These are phyloP conservation scores for Syzygium oleosum DNA, from an alignment of 345 rosid species.

Conservation along the genomic window DNA sequence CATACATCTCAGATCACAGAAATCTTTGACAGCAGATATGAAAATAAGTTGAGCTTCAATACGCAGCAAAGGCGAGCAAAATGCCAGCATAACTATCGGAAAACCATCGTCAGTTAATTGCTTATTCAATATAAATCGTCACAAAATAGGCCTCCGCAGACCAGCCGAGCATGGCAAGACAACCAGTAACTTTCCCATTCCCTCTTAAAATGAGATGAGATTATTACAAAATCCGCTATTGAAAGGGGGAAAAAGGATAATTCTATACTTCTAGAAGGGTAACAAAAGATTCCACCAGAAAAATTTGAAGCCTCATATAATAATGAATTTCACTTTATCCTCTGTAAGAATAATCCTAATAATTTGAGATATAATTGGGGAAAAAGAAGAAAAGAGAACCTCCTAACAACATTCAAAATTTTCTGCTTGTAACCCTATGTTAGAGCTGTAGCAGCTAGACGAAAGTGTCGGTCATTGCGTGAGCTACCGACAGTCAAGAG, in stretches of 20 bases:
- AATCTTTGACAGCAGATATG: background rate
- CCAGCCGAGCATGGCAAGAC: background rate
- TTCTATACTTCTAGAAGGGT: slow-evolving; percentile 4
- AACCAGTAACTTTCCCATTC: background rate
- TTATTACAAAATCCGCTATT: slow-evolving; percentile 27
- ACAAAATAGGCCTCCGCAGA: background rate
- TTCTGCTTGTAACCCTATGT: slow-evolving; percentile 18
- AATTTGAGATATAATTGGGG: slow-evolving; percentile 11
- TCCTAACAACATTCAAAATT: slow-evolving; percentile 33
- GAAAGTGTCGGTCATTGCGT: background rate
- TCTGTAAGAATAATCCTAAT: slow-evolving; percentile 27
- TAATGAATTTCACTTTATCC: slow-evolving; percentile 7
- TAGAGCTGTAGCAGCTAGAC: slow-evolving; percentile 2
- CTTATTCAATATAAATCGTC: background rate
- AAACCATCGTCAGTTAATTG: background rate
- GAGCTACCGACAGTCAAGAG: slow-evolving; percentile 7
- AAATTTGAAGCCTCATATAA: background rate
- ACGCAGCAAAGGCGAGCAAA: background rate
- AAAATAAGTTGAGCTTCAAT: background rate
- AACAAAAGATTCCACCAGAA: slow-evolving; percentile 19
- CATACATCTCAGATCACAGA: background rate
- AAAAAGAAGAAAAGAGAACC: slow-evolving; percentile 8
- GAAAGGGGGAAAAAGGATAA: slow-evolving; percentile 20
- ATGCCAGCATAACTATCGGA: background rate
- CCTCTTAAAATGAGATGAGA: background rate